Evolutionary conservation across 129 eudicot genomes (phyloP).

Genomic region (Dittrichia graveolens): DNA sequence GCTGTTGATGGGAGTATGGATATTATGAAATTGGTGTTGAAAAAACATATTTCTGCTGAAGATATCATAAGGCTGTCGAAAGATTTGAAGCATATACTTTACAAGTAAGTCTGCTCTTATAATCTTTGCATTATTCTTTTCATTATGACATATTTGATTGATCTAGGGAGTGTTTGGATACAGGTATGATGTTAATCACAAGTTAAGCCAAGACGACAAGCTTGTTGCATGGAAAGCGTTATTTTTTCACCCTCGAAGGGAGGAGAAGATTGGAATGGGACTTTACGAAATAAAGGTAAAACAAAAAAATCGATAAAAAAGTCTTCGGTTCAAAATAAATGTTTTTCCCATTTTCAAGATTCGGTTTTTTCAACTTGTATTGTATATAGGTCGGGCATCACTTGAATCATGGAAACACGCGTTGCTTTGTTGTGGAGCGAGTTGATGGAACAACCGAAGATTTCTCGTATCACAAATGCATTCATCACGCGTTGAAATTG

Average conservation of each 20-base stretch:
- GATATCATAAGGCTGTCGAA: constrained; percentile 38
- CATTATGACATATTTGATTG: too few relatives aligned
- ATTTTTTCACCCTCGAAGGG: constrained; percentile 71
- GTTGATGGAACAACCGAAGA: constrained; percentile 73
- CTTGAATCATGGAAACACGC: constrained; percentile 45
- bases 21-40: constrained; percentile 34
- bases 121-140: background rate
- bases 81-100: constrained; percentile 50
- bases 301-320: background rate
- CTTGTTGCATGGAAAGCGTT: constrained; percentile 60
- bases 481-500: constrained; percentile 59
- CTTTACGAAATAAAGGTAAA: constrained; percentile 65
- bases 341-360: background rate
- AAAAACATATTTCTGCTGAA: constrained; percentile 35
- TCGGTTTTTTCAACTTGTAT: background rate
- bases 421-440: constrained; percentile 71
- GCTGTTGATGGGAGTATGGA: constrained; percentile 30
- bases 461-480: constrained; percentile 80
- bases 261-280: constrained; percentile 79
- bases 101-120: constrained; percentile 56
- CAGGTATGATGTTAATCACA: constrained; percentile 56
- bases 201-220: constrained; percentile 61
- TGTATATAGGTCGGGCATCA: constrained; percentile 71
- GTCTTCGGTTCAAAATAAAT: too few relatives aligned
- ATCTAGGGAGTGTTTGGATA: background rate